phyloP scores from a whole-genome alignment of 1,284 basidiomycete species.

The Boletus nobilissimus region DNA sequence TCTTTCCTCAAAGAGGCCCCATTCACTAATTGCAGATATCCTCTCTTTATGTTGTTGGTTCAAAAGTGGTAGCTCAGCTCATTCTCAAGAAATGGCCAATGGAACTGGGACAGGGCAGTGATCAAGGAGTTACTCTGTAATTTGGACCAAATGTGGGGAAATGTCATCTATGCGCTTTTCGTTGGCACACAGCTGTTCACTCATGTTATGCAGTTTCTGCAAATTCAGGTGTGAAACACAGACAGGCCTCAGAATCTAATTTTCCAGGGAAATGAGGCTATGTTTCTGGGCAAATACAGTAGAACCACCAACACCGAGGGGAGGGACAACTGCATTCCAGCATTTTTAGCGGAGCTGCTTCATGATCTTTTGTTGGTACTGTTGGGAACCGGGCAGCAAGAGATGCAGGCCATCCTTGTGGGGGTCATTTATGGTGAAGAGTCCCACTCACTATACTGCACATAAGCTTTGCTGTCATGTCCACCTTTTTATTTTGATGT shows the following conservation, averaged over 20 bases:
- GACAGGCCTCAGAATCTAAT: slow-evolving; percentile 11
- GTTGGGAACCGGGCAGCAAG: slow-evolving; percentile 7
- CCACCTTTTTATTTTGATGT: neutral
- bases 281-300: slow-evolving; percentile 11
- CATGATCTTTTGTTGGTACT: slow-evolving; percentile 5
- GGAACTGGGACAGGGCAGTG: neutral
- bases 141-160: neutral
- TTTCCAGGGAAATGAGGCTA: slow-evolving; percentile 10
- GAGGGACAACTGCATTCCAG: slow-evolving; percentile 16
- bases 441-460: neutral
- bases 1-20: slow-evolving; percentile 18
- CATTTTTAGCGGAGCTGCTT: neutral
- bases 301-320: slow-evolving; percentile 10
- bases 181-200: neutral
- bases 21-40: neutral
- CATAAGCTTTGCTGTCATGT: neutral
- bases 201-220: neutral
- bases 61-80: neutral
- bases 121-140: neutral
- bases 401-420: slow-evolving; percentile 11
- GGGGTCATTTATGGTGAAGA: slow-evolving; percentile 8
- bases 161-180: slow-evolving; percentile 1
- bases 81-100: neutral
- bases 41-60: slow-evolving; percentile 1
- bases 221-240: slow-evolving; percentile 5